Evolutionary conservation across 2,329 filamentous ascomycete species (phyloP).

Genomic region (Fusarium agapanthi): DNA sequence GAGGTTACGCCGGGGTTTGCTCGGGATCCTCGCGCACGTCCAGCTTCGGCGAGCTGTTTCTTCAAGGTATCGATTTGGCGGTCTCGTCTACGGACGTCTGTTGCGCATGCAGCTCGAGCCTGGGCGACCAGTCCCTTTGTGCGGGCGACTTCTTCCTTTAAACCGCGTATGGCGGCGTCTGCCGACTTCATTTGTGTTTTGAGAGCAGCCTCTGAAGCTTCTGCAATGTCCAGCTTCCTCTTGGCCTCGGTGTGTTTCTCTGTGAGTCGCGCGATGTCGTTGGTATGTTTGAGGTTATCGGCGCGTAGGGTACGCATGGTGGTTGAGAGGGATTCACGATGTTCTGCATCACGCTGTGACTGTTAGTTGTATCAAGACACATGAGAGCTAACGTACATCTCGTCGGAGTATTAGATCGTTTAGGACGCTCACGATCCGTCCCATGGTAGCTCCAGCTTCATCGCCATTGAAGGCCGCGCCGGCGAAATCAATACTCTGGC

Average conservation of each 20-base stretch:
- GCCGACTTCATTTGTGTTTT: slow-evolving; percentile 76
- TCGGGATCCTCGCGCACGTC: slow-evolving; percentile 66
- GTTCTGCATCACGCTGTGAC: slow-evolving; percentile 82
- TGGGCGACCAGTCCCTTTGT: slow-evolving; percentile 84
- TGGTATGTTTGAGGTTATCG: slow-evolving; percentile 77
- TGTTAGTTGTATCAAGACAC: slow-evolving; percentile 21
- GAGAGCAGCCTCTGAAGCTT: slow-evolving; percentile 76
- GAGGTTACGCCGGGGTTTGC: slow-evolving; percentile 64
- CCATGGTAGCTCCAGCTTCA: slow-evolving; percentile 71
- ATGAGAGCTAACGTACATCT: slow-evolving; percentile 68
- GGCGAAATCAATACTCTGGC: slow-evolving; percentile 84
- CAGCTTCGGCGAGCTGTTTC: slow-evolving; percentile 80
- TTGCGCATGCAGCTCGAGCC: slow-evolving; percentile 85
- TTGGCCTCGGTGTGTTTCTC: slow-evolving; percentile 64
- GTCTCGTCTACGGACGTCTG: slow-evolving; percentile 90
- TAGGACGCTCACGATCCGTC: slow-evolving; percentile 87
- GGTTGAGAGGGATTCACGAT: slow-evolving; percentile 82
- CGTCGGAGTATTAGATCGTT: slow-evolving; percentile 91
- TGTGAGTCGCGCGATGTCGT: slow-evolving; percentile 69
- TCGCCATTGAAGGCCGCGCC: slow-evolving; percentile 68
- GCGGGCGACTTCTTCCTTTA: slow-evolving; percentile 84
- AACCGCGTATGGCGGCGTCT: slow-evolving; percentile 75
- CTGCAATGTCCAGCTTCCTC: slow-evolving; percentile 64
- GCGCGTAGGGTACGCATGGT: slow-evolving; percentile 80
- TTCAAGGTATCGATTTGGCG: slow-evolving; percentile 89